Evolutionary conservation across 2,329 filamentous ascomycete genomes (phyloP).

Genomic region (Triangularia setosa): DNA sequence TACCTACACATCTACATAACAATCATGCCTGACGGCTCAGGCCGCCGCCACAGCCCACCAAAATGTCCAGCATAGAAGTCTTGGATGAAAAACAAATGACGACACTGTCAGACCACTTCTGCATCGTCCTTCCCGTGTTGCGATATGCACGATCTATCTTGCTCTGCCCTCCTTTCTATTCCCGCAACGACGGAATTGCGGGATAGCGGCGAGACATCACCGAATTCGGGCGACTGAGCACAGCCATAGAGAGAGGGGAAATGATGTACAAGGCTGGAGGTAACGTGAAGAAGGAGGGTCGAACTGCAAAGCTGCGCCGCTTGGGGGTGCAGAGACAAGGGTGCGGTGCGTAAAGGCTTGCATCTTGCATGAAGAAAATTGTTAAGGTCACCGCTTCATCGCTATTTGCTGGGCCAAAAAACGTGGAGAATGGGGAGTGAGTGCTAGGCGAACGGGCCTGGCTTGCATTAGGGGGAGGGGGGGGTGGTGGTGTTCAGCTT

Average conservation of each 20-base stretch:
- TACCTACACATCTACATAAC: too few species aligned
- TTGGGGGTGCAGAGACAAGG: neutral
- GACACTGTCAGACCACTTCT: slow-evolving; percentile 22
- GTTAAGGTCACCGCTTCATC: slow-evolving; percentile 22
- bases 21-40: neutral
- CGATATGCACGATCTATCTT: neutral
- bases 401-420: neutral
- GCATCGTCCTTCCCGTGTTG: neutral
- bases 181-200: neutral
- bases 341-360: neutral
- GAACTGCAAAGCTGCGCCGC: neutral
- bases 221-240: neutral
- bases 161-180: neutral
- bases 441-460: neutral
- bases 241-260: neutral
- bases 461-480: neutral
- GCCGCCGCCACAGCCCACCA: neutral
- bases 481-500: neutral
- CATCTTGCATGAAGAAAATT: slow-evolving; percentile 11
- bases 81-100: slow-evolving; percentile 13
- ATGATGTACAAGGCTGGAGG: neutral
- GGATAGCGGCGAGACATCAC: neutral
- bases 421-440: neutral
- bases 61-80: neutral
- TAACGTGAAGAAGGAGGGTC: neutral